Base-by-base conservation (phyloP, 352 stramenopile species). In the Pythium utonaiense region DNA sequence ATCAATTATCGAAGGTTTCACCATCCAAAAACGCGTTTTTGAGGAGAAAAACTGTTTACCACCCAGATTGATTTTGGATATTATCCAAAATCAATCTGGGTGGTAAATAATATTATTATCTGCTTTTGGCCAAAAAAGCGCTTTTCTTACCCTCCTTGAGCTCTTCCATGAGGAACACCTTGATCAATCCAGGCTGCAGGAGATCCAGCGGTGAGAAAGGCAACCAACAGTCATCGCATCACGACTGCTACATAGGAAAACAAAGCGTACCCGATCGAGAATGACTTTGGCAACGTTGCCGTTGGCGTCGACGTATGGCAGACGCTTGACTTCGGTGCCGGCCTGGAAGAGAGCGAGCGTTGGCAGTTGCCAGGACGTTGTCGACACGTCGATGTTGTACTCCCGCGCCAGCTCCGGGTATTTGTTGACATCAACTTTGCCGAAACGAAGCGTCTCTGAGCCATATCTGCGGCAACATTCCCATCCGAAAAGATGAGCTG, bases 311-410 rank as follows among this genome's bases (percentile, higher is more conserved):
- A 92, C 71, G 13, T 72, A 67, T 0, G 83, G 83, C 47, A 91
- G 65, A 1, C 83, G 75, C 31, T 81, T 74, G 17, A 70, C 57
- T 60, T 91, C 77, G 40, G 80, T 63, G 31, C 78, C 83, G 51
- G 75, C 53, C 40, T 88, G 73, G 60, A 91, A 93, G n/a, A 93
- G 66, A 44, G 89, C 78, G 21, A 93, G 63, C 16, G 80, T 86
- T 58, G 83, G 80, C 17, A 93, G 62, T 60, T 91, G 83, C 68
- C 62, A 84, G 21, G 80, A 88, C 36, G 75, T 82, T 25, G 78
- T 73, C 5, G 77, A 84, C 25, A 85, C 77, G 60, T 67, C 79
- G 60, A 93, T 91, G 5, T 73, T 66, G 57, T 79, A 81, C 41
- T 81, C 73, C 7, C 61, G 56, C 24, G 83, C 80, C 41, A 93